Evolutionary conservation across 164 flowering plant genomes (phyloP), one percentile per base, ranked within the genome.

Genomic region (Vitis riparia): DNA sequence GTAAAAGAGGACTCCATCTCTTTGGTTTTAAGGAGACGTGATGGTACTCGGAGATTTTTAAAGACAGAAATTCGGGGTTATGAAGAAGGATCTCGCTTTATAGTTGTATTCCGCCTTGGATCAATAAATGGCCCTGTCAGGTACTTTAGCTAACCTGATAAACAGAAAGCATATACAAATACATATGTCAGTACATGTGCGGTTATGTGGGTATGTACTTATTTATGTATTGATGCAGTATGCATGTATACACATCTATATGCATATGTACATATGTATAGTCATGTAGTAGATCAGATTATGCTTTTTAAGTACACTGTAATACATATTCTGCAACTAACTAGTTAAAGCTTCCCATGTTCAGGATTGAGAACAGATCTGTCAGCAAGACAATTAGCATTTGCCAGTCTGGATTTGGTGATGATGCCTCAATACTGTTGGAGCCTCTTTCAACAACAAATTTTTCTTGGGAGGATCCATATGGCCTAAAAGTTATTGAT

Each of bases 61-160:
- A 84, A 82, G 72, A 81, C 83, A 51, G 99, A 93, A 79, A 87
- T 95, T 68, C 97, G 99, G 48, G 99, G 98, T 55, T 93, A 87
- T 73, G 99, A 95, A 79, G 99, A 95, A 81, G 99, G 97, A 63
- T 95, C 99, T 30, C 94, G 98, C 15, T 95, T 91, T 70, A 71
- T 91, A 59, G 83, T 93, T 76, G 96, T 95, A 11, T 95, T 95
- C 62, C 99, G 98, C 59, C 81, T 85, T 59, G 99, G 97, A 60
- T 84, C 98, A 50, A 64, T 74, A 16, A 71, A 82, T 78, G 96
- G 91, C 74, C 98, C 92, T 52, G 81, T 95, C 71, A 93, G 96
- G 99, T 93, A 88, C 14, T 48, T 19, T 52, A 37, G 44, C 44
- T 37, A 37, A 37, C 1, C 44, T 37, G 44, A 37, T 37, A 37